Conservation (phyloP, 495 filamentous ascomycete genomes). For the Aspergillus diversus region DNA sequence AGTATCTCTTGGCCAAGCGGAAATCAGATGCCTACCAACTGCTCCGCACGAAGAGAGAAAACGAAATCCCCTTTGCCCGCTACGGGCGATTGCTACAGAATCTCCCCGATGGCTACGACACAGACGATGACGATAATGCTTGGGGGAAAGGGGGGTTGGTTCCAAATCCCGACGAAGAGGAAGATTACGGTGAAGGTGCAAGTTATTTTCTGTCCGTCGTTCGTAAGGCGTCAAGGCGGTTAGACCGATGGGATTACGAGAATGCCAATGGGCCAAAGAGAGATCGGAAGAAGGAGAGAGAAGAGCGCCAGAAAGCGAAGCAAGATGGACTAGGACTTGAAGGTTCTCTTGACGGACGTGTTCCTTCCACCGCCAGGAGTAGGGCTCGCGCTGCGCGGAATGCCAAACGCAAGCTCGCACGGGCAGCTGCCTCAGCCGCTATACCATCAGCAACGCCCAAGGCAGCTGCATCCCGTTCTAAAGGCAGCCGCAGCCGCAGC, state of each 20-base stretch:
- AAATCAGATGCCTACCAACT: slow-evolving; percentile 63
- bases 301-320: slow-evolving; percentile 44
- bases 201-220: slow-evolving; percentile 72
- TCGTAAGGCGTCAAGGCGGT: slow-evolving; percentile 66
- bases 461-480: slow-evolving; percentile 30
- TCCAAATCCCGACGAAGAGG: slow-evolving; percentile 64
- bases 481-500: slow-evolving; percentile 36
- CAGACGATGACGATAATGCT: slow-evolving; percentile 70
- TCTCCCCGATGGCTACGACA: slow-evolving; percentile 75
- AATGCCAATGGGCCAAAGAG: slow-evolving; percentile 52
- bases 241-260: slow-evolving; percentile 73
- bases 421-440: slow-evolving; percentile 31
- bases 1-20: slow-evolving; percentile 80
- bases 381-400: slow-evolving; percentile 31
- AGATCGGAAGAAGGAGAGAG: slow-evolving; percentile 48
- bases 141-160: slow-evolving; percentile 70
- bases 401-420: slow-evolving; percentile 44
- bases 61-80: slow-evolving; percentile 64
- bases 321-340: slow-evolving; percentile 26
- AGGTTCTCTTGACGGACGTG: slow-evolving; percentile 20
- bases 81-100: slow-evolving; percentile 69
- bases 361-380: slow-evolving; percentile 24
- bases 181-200: slow-evolving; percentile 81
- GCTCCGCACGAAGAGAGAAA: slow-evolving; percentile 59
- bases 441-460: slow-evolving; percentile 26